Base-by-base conservation (phyloP, 2,329 filamentous ascomycete species). In the Diaporthe longicolla region DNA sequence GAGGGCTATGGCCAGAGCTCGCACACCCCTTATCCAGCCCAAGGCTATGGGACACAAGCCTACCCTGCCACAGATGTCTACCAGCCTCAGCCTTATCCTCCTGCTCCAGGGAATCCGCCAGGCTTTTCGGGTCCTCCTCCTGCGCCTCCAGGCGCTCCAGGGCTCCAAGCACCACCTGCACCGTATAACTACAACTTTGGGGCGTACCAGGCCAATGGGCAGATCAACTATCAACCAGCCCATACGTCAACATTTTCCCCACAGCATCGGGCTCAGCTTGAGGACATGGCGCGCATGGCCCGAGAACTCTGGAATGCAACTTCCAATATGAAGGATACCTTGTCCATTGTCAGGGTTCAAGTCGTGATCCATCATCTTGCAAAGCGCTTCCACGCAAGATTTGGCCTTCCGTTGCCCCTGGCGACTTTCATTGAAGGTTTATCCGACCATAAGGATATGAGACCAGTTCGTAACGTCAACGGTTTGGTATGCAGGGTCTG, bases 281-380 rank as follows among this genome's bases (percentile, higher is more conserved):
- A 89, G 63, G 83, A 87, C 59, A 82, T 94, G 74, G 86, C 87
- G 13, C 84, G 82, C 55, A 86, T 88, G 78, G 88, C 90, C 6
- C 87, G 89, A 74, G 88, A 90, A 32, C 82, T 93, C 48, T 95
- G 93, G 92, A 88, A 89, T 75, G 83, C 85, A 29, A 88, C 92
- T 3, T 87, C 87, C 10, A 86, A 86, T 4, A 84, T 94, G 76
- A 89, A 89, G 77, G 88, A 91, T 68, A 82, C 94, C 21, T 88
- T 91, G 19, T 88, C 89, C 52, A 89, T 88, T 74, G 86, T 94
- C 61, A 90, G 91, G 76, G 86, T 93, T 21, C 89, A 89, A 74
- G 87, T 91, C 61, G 85, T 93, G 13, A 86, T 95, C 55, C 87
- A 93, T 79, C 90, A 93, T 79, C 83, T 91, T 69, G 85, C 89